These are phyloP conservation scores for Penicillium goetzii DNA, from an alignment of 495 filamentous ascomycete genomes.

Conservation along the genomic window DNA sequence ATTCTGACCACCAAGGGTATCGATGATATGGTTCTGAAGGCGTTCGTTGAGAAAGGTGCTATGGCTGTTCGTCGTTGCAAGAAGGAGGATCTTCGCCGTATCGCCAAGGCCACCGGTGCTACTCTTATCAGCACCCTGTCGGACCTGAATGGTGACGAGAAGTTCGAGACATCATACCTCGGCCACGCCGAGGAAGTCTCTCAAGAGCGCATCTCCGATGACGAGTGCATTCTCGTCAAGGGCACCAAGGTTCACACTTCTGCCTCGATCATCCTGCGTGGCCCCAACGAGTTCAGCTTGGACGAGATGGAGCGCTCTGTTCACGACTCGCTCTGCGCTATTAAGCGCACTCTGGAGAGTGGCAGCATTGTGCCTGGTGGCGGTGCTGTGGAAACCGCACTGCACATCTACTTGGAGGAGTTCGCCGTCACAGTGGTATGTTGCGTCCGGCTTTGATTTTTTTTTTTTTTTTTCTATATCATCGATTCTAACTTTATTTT, in stretches of 20 bases:
- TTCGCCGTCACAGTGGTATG: slow-evolving; percentile 93
- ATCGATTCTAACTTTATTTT: slow-evolving; percentile 24
- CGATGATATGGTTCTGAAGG: slow-evolving; percentile 92
- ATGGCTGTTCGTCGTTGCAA: slow-evolving; percentile 98
- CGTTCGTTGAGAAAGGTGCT: slow-evolving; percentile 91
- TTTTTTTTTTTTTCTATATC: neutral
- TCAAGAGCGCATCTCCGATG: slow-evolving; percentile 97
- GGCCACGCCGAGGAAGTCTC: slow-evolving; percentile 93
- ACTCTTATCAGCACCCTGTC: slow-evolving; percentile 90
- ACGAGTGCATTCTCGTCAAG: slow-evolving; percentile 97
- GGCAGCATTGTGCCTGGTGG: slow-evolving; percentile 96
- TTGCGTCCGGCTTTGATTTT: slow-evolving; percentile 18
- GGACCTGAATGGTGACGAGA: slow-evolving; percentile 96
- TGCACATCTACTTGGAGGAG: slow-evolving; percentile 99
- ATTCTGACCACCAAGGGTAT: slow-evolving; percentile 98
- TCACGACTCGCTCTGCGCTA: slow-evolving; percentile 93
- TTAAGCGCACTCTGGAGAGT: slow-evolving; percentile 96
- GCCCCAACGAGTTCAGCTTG: slow-evolving; percentile 93
- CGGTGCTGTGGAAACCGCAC: slow-evolving; percentile 95
- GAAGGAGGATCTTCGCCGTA: slow-evolving; percentile 96
- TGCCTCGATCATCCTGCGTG: slow-evolving; percentile 94
- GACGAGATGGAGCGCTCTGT: slow-evolving; percentile 99
- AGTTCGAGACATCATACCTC: slow-evolving; percentile 86
- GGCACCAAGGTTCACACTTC: slow-evolving; percentile 92
- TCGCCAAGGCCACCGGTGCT: slow-evolving; percentile 94